These are phyloP conservation scores for Penicillium crustosum DNA, from an alignment of 2,329 filamentous ascomycete species.

Conservation along the genomic window DNA sequence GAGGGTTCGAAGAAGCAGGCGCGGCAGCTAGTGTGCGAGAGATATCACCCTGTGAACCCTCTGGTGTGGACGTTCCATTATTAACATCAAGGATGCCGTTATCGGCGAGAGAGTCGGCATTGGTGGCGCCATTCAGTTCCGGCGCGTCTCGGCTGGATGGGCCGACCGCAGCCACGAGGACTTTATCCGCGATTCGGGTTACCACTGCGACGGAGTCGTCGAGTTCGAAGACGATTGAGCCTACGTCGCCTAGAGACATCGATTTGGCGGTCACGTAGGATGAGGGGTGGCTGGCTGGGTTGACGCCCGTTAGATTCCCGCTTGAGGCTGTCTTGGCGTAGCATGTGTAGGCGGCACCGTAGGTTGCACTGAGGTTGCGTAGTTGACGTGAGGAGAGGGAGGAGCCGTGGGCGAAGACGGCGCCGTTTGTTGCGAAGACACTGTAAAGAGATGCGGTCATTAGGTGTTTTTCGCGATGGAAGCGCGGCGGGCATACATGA, in stretches of 20 bases:
- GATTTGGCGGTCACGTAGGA: conserved; percentile 45
- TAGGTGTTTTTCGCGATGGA: not conserved
- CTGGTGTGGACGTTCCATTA: conserved; percentile 11
- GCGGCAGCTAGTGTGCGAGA: conserved; percentile 12
- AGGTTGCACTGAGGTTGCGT: conserved; percentile 45
- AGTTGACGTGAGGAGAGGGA: conserved; percentile 41
- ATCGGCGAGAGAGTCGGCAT: conserved; percentile 8
- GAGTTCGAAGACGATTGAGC: conserved; percentile 46
- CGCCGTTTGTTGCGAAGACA: conserved; percentile 46
- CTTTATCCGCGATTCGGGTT: conserved; percentile 44
- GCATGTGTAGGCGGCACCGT: conserved; percentile 45
- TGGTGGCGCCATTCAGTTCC: not conserved
- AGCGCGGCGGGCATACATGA: conserved; percentile 32
- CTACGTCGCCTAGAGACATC: conserved; percentile 44
- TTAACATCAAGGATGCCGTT: not conserved
- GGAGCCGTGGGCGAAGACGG: conserved; percentile 46
- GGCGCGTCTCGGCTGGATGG: conserved; percentile 31
- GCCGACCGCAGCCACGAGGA: conserved; percentile 44
- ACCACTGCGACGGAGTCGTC: conserved; percentile 44
- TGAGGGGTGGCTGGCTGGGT: conserved; percentile 44
- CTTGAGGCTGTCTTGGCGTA: conserved; percentile 43
- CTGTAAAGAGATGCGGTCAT: conserved; percentile 19
- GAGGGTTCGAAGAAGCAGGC: conserved; percentile 12
- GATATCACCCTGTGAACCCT: conserved; percentile 16
- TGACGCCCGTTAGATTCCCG: conserved; percentile 45